These are phyloP conservation scores for Parsonsia alboflavescens DNA, from an alignment of 257 asterid species.

Conservation along the genomic window DNA sequence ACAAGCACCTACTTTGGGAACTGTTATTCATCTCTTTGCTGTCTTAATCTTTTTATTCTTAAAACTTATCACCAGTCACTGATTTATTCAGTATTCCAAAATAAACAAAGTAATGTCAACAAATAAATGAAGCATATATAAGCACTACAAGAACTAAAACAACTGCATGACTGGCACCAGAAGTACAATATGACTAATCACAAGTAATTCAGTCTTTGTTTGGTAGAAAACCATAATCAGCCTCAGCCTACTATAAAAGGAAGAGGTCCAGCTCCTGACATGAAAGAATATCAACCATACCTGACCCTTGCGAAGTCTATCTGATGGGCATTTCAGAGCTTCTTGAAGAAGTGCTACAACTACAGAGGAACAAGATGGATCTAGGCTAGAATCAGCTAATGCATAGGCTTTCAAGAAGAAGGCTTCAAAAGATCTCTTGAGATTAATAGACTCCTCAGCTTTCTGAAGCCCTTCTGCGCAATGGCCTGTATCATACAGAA, in stretches of 20 bases:
- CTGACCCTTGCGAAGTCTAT: constrained; percentile 99
- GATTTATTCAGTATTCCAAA: not conserved
- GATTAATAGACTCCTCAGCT: constrained; percentile 91
- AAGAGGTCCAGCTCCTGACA: not conserved
- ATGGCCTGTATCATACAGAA: constrained; percentile 90
- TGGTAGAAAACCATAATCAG: not conserved
- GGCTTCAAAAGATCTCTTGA: constrained; percentile 96
- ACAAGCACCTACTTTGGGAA: not conserved
- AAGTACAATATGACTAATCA: not conserved
- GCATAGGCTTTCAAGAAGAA: constrained; percentile 98
- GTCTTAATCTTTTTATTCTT: not conserved
- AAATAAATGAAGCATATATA: not conserved
- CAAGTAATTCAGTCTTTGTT: not conserved
- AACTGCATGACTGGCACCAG: not conserved
- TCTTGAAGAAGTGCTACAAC: constrained; percentile 92
- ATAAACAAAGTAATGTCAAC: not conserved
- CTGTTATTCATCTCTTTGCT: not conserved
- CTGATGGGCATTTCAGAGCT: constrained; percentile 95
- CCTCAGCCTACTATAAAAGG: not conserved
- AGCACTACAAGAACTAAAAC: not conserved
- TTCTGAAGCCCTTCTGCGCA: constrained; percentile 89
- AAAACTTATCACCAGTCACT: not conserved
- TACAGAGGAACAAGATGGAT: constrained; percentile 84
- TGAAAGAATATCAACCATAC: constrained; percentile 31
- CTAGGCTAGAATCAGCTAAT: constrained; percentile 91